Evolutionary conservation across 163 green algal genomes (phyloP).

Genomic region (Scenedesmus sp.): DNA sequence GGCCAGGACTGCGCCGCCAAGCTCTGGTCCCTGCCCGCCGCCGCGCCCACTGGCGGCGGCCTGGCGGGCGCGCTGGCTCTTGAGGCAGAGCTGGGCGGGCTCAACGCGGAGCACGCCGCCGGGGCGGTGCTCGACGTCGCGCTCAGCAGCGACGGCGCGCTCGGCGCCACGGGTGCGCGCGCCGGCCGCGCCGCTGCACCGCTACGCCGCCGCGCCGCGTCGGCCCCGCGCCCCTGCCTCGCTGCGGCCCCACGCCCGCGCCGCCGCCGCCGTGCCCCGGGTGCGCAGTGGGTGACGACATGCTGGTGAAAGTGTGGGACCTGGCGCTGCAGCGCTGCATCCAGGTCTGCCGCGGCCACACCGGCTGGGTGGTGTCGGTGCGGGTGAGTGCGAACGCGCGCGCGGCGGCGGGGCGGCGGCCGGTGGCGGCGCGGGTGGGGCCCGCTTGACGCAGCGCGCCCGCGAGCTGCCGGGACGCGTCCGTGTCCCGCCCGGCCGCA

Average conservation of each 20-base stretch:
- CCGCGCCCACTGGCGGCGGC: not conserved
- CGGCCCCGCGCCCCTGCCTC: not conserved
- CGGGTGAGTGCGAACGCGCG: slow-evolving; percentile 34
- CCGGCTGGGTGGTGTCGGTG: slow-evolving; percentile 65
- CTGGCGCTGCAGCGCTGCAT: slow-evolving; percentile 61
- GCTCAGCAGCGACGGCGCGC: slow-evolving; percentile 18
- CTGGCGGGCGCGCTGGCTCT: slow-evolving; percentile 1
- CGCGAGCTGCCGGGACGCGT: too few species aligned
- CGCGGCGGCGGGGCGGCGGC: too few species aligned
- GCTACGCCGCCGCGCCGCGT: too few species aligned
- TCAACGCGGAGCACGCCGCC: slow-evolving; percentile 6
- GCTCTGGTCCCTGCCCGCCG: slow-evolving; percentile 56
- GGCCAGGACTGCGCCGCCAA: slow-evolving; percentile 69
- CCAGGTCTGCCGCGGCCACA: slow-evolving; percentile 62
- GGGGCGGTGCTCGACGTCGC: slow-evolving; percentile 33
- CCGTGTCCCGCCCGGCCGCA: not conserved
- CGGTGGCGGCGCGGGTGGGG: too few species aligned
- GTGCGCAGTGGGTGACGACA: slow-evolving; percentile 63
- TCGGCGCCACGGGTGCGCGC: slow-evolving; percentile 12
- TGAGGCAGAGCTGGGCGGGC: slow-evolving; percentile 14
- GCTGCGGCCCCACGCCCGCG: not conserved
- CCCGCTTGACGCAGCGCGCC: too few species aligned
- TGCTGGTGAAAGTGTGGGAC: slow-evolving; percentile 70
- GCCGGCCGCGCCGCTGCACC: not conserved
- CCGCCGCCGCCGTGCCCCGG: too few species aligned